A percentile compares a stretch with the other conserved stretches of the same genome.
Evolutionary conservation across 2,329 filamentous ascomycete genomes (phyloP).

Genomic region (Parafenestella ontariensis): DNA sequence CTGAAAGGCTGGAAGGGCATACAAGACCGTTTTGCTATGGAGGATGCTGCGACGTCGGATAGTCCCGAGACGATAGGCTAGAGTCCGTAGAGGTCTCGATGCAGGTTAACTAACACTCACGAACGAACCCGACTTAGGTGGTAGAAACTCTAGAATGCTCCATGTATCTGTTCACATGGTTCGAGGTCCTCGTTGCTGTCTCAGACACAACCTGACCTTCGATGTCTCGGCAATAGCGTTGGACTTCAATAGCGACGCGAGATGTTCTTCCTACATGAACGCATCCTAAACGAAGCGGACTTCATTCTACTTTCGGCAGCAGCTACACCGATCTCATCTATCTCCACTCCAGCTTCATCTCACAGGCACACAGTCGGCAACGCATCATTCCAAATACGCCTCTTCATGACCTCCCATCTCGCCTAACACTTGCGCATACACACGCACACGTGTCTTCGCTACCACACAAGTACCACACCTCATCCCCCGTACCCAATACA

Average conservation of each 20-base stretch:
- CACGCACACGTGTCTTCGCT: constrained; percentile 5
- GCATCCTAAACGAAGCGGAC: neutral
- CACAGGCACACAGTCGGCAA: neutral
- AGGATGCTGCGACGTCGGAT: constrained; percentile 26
- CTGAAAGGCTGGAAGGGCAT: constrained; percentile 55
- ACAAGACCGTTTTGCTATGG: constrained; percentile 40
- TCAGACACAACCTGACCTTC: neutral
- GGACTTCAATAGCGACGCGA: neutral
- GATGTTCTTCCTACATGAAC: neutral
- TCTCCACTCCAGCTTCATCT: neutral
- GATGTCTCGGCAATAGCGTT: neutral
- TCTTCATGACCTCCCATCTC: neutral
- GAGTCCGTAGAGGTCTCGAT: neutral
- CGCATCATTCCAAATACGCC: neutral
- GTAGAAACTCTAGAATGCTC: too few species aligned
- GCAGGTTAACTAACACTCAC: neutral
- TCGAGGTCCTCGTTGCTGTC: neutral
- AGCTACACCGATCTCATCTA: neutral
- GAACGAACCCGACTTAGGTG: neutral
- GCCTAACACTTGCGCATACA: neutral
- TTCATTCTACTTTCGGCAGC: neutral
- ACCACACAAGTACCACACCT: neutral
- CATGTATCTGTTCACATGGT: neutral
- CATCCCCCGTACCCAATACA: neutral
- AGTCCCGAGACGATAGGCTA: constrained; percentile 25